Evolutionary conservation across 306 rosid genomes (phyloP).

Genomic region (Prunus mongolica): DNA sequence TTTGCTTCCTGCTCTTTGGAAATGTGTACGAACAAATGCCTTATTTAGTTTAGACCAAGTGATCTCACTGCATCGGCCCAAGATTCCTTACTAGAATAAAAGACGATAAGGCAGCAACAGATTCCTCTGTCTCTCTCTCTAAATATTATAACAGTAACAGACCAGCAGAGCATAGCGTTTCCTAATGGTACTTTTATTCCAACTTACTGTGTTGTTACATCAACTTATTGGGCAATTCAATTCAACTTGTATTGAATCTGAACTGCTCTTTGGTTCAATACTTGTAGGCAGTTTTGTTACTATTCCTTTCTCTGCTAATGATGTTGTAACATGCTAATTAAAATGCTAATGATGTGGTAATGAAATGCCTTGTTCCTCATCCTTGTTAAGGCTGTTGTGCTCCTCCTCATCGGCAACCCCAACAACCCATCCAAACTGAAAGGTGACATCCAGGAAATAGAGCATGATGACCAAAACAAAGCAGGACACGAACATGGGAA

Average conservation of each 20-base stretch:
- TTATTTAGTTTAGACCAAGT: not conserved
- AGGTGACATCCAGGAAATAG: slow-evolving; percentile 61
- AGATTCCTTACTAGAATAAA: not conserved
- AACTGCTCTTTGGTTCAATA: not conserved
- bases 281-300: not conserved
- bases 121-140: not conserved
- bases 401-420: slow-evolving; percentile 16
- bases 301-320: not conserved
- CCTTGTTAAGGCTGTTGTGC: slow-evolving; percentile 2
- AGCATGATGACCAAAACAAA: slow-evolving; percentile 50
- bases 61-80: not conserved
- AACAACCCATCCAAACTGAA: slow-evolving; percentile 44
- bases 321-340: not conserved
- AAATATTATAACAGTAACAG: not conserved
- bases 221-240: not conserved
- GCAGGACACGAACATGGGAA: slow-evolving; percentile 62
- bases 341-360: too few relatives aligned
- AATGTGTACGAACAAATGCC: not conserved
- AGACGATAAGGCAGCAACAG: too few relatives aligned
- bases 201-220: not conserved
- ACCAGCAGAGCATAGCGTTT: not conserved
- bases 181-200: not conserved
- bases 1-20: too few relatives aligned
- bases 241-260: slow-evolving; percentile 12
- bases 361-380: slow-evolving; percentile 28